Base-by-base conservation (phyloP, 2,329 filamentous ascomycete genomes). In the Hirsutella rhossiliensis region DNA sequence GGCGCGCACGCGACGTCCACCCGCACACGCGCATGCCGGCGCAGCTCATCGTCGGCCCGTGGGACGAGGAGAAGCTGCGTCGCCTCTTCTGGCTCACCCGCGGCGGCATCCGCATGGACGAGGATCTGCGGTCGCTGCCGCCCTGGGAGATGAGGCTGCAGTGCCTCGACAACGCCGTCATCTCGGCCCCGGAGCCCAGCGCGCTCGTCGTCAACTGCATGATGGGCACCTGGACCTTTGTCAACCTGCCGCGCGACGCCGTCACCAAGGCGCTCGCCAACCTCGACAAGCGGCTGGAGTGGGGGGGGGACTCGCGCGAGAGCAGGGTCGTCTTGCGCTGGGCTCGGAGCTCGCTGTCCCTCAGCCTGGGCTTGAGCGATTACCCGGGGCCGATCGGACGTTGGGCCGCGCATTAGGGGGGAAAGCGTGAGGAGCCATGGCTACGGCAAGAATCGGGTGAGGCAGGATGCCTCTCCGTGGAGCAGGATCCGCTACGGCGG, bases 61-160 rank as follows among this genome's bases (percentile, higher is more conserved):
- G 65, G 66, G 52, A 62, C 20, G 62, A 63, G 4, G 60, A 62
- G 32, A 52, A 58, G 37, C 53, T 59, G 20, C 60, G 63, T 34
- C 66, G 67, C 27, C 55, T 72, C 5, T 69, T 71, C 52, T 72
- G 69, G 69, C 56, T 73, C 18, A 54, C 62, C 11, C 61, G 65
- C 31, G 63, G 59, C 6, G 67, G 68, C 13, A 56, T 63, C 42
- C 52, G 49, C 5, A 38, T 63, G 9, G 54, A 56, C 18, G 47
- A 55, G 1, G 50, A 58, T 19, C 43, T 45, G 31, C 56, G 60
- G 45, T 56, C 40, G 12, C 20, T 28, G n/a, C 47, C 45, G 2
- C 49, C 64, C 1, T 72, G 69, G 69, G 69, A 73, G 45, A 40
- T 59, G 27, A 66, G 62, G 40, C 46, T 61, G 4, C 51, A 62